Conservation (phyloP, 345 rosid species). For the Melastoma malabathricum region DNA sequence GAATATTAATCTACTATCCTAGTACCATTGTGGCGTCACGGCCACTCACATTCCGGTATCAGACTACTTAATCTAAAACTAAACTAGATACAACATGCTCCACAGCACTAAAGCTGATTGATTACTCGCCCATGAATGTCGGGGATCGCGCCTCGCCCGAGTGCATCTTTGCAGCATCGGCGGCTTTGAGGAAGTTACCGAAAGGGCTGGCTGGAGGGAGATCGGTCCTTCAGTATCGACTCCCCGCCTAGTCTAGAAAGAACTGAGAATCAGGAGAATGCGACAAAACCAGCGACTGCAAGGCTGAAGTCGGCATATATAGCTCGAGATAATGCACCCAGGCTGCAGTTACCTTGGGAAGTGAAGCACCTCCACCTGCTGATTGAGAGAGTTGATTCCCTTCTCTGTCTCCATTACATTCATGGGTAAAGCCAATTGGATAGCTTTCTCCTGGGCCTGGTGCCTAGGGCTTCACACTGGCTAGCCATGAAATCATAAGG, state of each 20-base stretch:
- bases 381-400: conserved; percentile 14
- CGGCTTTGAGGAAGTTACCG: conserved; percentile 88
- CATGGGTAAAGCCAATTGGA: conserved; percentile 78
- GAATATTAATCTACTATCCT: no score
- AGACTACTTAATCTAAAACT: no score
- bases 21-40: no score
- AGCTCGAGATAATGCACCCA: no score
- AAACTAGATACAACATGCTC: no score
- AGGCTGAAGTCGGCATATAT: no score
- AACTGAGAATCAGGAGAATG: no score
- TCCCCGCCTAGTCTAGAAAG: conserved; percentile 6
- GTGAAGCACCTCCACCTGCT: conserved; percentile 16
- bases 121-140: neutral
- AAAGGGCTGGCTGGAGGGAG: conserved; percentile 90
- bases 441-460: conserved; percentile 68
- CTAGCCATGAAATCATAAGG: conserved; percentile 70
- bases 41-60: no score
- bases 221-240: conserved; percentile 19
- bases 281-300: no score
- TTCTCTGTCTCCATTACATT: conserved; percentile 27
- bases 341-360: conserved; percentile 29
- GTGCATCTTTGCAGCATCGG: conserved; percentile 25
- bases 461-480: conserved; percentile 79
- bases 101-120: no score
- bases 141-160: no score